Conservation (phyloP, 345 rosid species). For the Lumnitzera racemosa region DNA sequence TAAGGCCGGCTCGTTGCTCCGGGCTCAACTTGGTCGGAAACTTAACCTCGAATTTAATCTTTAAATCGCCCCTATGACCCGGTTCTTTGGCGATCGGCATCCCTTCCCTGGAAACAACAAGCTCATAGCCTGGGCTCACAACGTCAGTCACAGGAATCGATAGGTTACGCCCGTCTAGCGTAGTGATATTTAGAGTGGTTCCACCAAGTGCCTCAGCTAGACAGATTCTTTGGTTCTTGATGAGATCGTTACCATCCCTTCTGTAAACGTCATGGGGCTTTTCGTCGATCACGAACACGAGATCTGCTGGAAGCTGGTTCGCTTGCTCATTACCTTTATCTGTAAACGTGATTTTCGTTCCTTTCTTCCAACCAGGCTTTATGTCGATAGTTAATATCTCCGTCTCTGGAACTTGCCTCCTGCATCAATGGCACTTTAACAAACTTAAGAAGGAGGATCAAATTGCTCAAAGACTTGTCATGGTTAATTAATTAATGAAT, state of each 20-base stretch:
- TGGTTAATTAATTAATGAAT: no score
- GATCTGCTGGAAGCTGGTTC: conserved; percentile 87
- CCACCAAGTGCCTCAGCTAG: conserved; percentile 91
- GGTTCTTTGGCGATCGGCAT: conserved; percentile 91
- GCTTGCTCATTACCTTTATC: conserved; percentile 92
- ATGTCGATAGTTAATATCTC: conserved; percentile 84
- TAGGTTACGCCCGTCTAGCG: conserved; percentile 61
- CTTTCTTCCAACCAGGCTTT: conserved; percentile 98
- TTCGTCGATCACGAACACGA: conserved; percentile 81
- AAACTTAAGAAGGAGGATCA: no score
- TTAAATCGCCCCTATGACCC: conserved; percentile 62
- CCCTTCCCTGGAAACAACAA: conserved; percentile 68
- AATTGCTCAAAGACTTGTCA: no score
- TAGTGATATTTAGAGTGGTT: conserved; percentile 40
- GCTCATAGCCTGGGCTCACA: conserved; percentile 77
- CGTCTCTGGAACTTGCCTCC: conserved; percentile 65
- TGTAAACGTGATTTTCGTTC: conserved; percentile 87
- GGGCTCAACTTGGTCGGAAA: conserved; percentile 63
- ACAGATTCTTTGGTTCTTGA: conserved; percentile 40
- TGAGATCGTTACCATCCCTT: conserved; percentile 82
- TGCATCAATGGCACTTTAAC: conserved; percentile 12
- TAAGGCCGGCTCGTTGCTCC: conserved; percentile 74
- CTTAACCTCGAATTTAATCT: conserved; percentile 76
- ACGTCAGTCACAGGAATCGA: conserved; percentile 59
- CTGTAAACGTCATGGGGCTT: conserved; percentile 60